phyloP scores from a whole-genome alignment of 768 basidiomycete genomes.

The Hypsizygus marmoreus region DNA sequence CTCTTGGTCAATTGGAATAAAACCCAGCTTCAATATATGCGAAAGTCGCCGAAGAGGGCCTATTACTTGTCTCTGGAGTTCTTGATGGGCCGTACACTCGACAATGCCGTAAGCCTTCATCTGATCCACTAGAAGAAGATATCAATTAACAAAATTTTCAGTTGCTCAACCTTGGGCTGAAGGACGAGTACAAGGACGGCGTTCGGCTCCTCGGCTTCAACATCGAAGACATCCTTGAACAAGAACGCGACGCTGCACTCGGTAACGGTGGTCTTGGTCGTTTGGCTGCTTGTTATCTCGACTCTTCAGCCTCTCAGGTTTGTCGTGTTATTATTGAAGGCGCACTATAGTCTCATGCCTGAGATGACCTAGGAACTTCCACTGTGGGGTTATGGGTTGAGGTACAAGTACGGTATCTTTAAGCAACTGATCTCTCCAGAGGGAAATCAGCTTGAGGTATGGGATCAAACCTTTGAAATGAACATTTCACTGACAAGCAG shows the following conservation, averaged over 20 bases:
- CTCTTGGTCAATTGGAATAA: slow-evolving; percentile 88
- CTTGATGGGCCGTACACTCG: slow-evolving; percentile 80
- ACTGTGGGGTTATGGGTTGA: slow-evolving; percentile 92
- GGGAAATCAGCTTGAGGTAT: slow-evolving; percentile 76
- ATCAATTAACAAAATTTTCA: slow-evolving; percentile 36
- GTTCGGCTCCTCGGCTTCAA: slow-evolving; percentile 83
- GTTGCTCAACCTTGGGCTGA: slow-evolving; percentile 86
- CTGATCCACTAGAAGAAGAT: slow-evolving; percentile 51
- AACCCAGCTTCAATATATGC: slow-evolving; percentile 74
- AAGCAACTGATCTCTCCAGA: slow-evolving; percentile 86
- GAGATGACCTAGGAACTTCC: slow-evolving; percentile 65
- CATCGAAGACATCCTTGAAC: slow-evolving; percentile 82
- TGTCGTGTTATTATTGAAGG: slow-evolving; percentile 59
- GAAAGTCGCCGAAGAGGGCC: slow-evolving; percentile 84
- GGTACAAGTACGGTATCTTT: slow-evolving; percentile 97
- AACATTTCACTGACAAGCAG: background rate
- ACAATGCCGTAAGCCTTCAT: slow-evolving; percentile 56
- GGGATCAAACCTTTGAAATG: background rate
- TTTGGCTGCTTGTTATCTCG: slow-evolving; percentile 95
- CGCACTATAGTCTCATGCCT: background rate
- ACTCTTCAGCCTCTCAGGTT: slow-evolving; percentile 86
- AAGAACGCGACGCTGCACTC: slow-evolving; percentile 92
- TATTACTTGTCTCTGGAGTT: slow-evolving; percentile 98
- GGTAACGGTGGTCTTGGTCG: slow-evolving; percentile 97
- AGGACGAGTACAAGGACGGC: slow-evolving; percentile 69